Conservation (phyloP, 768 basidiomycete species). For the Termitomyces sp. region DNA sequence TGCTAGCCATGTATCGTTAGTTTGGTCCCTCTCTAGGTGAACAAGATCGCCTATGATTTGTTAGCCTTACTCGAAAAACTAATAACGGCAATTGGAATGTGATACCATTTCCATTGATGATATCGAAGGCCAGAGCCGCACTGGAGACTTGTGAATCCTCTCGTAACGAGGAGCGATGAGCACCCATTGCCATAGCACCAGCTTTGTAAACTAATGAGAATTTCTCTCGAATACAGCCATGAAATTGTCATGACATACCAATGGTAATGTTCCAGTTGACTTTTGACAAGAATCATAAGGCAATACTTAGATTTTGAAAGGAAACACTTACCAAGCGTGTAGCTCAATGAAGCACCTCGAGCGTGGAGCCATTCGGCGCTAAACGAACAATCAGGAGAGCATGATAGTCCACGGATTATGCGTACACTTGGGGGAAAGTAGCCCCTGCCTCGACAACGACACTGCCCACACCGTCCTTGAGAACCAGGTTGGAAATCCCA, state of each 20-base stretch:
- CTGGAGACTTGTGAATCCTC: slow-evolving; percentile 34
- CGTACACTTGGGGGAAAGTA: slow-evolving; percentile 33
- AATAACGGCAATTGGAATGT: neutral
- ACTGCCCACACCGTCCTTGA: slow-evolving; percentile 23
- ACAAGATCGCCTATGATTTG: slow-evolving; percentile 26
- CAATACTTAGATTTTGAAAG: neutral
- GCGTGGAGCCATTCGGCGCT: slow-evolving; percentile 34
- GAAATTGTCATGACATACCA: slow-evolving; percentile 15
- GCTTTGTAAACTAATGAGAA: slow-evolving; percentile 15
- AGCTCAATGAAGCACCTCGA: slow-evolving; percentile 28
- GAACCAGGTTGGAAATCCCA: slow-evolving; percentile 26
- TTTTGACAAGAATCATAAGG: slow-evolving; percentile 4
- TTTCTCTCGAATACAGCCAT: neutral
- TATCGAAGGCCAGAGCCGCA: slow-evolving; percentile 31
- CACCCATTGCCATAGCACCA: slow-evolving; percentile 36
- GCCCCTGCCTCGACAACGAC: slow-evolving; percentile 34
- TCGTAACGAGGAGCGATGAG: slow-evolving; percentile 35
- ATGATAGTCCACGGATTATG: neutral
- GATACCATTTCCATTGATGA: slow-evolving; percentile 32
- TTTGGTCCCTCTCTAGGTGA: slow-evolving; percentile 27
- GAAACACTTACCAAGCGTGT: slow-evolving; percentile 24
- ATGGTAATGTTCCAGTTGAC: slow-evolving; percentile 39
- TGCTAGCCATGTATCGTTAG: slow-evolving; percentile 32
- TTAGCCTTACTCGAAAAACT: neutral
- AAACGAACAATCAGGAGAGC: neutral